Conservation (phyloP, 2,329 filamentous ascomycete species). For the Ambrosiella xylebori region DNA sequence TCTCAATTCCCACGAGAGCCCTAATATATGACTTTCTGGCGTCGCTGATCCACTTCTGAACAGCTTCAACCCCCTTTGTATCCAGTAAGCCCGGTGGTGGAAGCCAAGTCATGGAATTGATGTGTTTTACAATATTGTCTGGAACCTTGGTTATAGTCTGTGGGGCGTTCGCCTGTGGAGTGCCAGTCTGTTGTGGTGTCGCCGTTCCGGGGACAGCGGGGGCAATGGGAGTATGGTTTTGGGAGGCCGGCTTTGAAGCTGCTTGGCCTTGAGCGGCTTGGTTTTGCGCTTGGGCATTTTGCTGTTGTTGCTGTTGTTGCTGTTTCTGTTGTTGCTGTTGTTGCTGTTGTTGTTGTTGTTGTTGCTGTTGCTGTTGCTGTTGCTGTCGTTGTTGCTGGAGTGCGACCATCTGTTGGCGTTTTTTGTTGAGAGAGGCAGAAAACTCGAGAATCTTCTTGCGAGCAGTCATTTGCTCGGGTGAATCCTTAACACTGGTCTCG, state of each 20-base stretch:
- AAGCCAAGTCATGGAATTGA: constrained; percentile 31
- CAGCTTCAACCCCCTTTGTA: constrained; percentile 26
- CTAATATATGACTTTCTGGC: constrained; percentile 30
- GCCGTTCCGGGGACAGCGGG: constrained; percentile 13
- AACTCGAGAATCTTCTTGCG: constrained; percentile 44
- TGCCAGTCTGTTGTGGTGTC: background rate
- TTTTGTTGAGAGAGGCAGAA: constrained; percentile 36
- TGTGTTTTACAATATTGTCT: constrained; percentile 28
- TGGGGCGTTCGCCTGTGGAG: constrained; percentile 14
- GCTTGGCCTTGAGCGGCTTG: constrained; percentile 15
- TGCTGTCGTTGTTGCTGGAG: constrained; percentile 24
- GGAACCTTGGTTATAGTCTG: constrained; percentile 22
- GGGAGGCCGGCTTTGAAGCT: constrained; percentile 7
- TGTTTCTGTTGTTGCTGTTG: background rate
- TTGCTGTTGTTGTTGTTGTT: constrained; percentile 20
- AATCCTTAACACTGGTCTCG: constrained; percentile 30
- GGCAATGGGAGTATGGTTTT: constrained; percentile 6
- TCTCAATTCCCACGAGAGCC: constrained; percentile 34
- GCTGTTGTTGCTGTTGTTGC: constrained; percentile 4
- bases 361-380: constrained; percentile 14
- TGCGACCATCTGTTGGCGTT: constrained; percentile 17
- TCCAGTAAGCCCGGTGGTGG: constrained; percentile 26
- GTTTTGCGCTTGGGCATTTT: constrained; percentile 14
- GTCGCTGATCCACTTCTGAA: constrained; percentile 30
- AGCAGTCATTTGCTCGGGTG: constrained; percentile 31